A percentile compares a stretch with the other conserved stretches of the same genome.
These are phyloP conservation scores for Ogataea naganishii DNA, from an alignment of 805 yeast genomes.

Conservation along the genomic window DNA sequence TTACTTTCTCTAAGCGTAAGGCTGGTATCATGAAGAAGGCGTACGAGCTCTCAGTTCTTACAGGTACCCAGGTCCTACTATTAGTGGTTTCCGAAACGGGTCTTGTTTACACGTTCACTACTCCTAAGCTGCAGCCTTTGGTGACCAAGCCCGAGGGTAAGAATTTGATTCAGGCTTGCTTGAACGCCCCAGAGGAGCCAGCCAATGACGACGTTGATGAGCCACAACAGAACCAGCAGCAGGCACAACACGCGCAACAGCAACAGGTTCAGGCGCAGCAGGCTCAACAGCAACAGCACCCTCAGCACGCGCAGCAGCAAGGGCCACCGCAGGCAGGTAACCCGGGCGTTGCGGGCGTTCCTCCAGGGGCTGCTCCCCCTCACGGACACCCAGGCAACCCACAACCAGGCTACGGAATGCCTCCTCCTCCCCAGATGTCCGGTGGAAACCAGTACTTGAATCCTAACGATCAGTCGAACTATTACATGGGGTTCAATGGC, in stretches of 20 bases:
- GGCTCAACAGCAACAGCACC: conserved; percentile 17
- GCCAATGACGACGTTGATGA: conserved; percentile 48
- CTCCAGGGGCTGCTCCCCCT: conserved; percentile 6
- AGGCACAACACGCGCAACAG: conserved; percentile 24
- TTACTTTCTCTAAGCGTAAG: conserved; percentile 94
- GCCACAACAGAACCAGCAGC: conserved; percentile 20
- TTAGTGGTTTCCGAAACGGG: conserved; percentile 98
- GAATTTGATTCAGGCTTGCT: conserved; percentile 91
- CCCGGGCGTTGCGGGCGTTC: too few relatives aligned
- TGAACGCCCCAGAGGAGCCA: conserved; percentile 91
- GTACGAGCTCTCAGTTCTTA: conserved; percentile 91
- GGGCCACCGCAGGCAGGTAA: conserved; percentile 5
- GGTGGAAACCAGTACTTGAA: conserved; percentile 13
- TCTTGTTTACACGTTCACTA: conserved; percentile 93
- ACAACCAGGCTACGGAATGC: conserved; percentile 15
- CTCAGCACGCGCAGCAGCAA: conserved; percentile 14
- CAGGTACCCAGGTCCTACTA: conserved; percentile 93
- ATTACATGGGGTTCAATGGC: conserved; percentile 19
- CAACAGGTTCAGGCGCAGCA: conserved; percentile 15
- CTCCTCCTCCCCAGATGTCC: conserved; percentile 20
- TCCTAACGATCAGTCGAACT: conserved; percentile 17
- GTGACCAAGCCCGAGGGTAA: conserved; percentile 97
- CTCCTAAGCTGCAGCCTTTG: conserved; percentile 97
- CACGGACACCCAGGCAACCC: conserved; percentile 17
- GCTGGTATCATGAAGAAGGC: conserved; percentile 99